Evolutionary conservation across 371 early-diverging fungal species (phyloP).

Genomic region (Circinella minor): DNA sequence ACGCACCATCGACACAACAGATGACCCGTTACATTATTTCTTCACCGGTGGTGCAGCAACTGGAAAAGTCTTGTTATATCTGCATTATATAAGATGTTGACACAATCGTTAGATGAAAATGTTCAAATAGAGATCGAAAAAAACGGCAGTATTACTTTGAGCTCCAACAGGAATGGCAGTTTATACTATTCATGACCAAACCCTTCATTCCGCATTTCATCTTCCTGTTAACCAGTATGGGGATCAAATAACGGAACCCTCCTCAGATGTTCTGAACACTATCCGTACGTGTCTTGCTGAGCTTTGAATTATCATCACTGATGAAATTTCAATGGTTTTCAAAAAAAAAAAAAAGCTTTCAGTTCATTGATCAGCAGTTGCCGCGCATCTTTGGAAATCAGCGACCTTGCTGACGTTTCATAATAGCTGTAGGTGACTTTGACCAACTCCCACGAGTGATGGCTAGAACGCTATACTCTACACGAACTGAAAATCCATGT

Average conservation of each 20-base stretch:
- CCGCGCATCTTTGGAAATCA: neutral
- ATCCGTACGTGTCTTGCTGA: neutral
- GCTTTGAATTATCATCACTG: neutral
- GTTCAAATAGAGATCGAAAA: neutral
- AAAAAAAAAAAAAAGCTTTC: neutral
- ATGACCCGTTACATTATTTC: neutral
- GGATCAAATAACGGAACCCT: neutral
- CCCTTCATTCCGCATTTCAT: neutral
- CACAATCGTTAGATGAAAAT: conserved; percentile 1
- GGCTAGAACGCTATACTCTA: neutral
- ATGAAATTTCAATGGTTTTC: conserved; percentile 5
- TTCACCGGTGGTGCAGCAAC: conserved; percentile 16
- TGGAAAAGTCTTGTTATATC: conserved; percentile 12
- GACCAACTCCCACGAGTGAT: conserved; percentile 15
- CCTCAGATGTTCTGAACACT: neutral
- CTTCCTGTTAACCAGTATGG: conserved; percentile 4
- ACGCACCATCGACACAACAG: neutral
- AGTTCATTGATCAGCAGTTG: neutral
- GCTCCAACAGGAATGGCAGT: conserved; percentile 16
- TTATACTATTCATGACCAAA: conserved; percentile 7
- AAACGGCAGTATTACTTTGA: conserved; percentile 12
- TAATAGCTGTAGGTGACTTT: conserved; percentile 17
- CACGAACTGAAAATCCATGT: neutral
- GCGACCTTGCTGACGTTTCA: neutral
- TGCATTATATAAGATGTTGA: conserved; percentile 10